Base-by-base conservation (phyloP, 75 land plant genomes). In the Sequoia sempervirens region DNA sequence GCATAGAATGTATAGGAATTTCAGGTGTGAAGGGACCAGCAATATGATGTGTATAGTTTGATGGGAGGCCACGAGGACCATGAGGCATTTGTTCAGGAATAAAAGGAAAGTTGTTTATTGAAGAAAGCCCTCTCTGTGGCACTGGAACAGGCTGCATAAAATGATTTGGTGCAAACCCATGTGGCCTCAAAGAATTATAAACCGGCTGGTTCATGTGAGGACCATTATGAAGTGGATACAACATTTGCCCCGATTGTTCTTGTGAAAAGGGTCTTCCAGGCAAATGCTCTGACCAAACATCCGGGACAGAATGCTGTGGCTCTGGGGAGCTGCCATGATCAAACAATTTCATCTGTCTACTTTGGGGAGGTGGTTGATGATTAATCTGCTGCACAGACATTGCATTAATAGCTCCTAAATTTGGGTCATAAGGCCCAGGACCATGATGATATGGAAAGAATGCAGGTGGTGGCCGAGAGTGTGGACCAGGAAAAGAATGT, bases 121-220 rank as follows among this genome's bases (percentile, higher is more conserved):
- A 43, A 81, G 82, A 36, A 32, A 54, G 40, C 64, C 82, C 82
- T 80, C 82, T 80, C 40, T 80, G 82, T 15, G 64, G 64, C 15
- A 81, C 36, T 32, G 64, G 40, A 81, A 81, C 82, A 52, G 58
- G 82, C 61, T 81, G 82, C 18, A 54, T 52, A 17, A 80, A 80
- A 34, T 50, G 82, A 81, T 81, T 81, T 81, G 82, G 82, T 81
- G 82, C 15, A 54, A 81, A 34, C 14, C 61, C 58, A 54, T 81
- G 82, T n/a, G 82, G 82, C 47, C 50, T 26, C 47, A 78, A 41
- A 26, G 80, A 78, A 45, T 78, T 38, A 45, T 78, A 78, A 45
- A 78, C 32, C 0, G 80, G 1, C 47, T 78, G 80, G 11, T 78
- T 78, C 80, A 78, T 78, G 14, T 26, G 52, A 81, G 82, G 64